Conservation (phyloP, 495 filamentous ascomycete species). For the Astrothelium subdiscretum region DNA sequence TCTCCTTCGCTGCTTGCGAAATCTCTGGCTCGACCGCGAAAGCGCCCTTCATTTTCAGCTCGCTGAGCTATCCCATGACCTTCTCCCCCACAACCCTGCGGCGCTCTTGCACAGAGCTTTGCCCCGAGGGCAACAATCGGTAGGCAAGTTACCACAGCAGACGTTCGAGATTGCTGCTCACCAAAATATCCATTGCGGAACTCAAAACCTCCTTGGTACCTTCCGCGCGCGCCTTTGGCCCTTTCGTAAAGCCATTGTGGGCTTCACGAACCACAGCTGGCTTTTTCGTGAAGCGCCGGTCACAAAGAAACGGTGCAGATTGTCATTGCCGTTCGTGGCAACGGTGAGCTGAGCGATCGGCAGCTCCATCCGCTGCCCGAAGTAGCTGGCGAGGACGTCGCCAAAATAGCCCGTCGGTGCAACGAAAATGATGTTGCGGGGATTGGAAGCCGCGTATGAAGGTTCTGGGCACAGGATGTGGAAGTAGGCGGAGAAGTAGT, state of each 20-base stretch:
- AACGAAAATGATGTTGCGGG: slow-evolving; percentile 58
- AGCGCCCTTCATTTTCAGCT: slow-evolving; percentile 67
- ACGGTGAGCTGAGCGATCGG: slow-evolving; percentile 73
- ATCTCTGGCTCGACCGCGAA: slow-evolving; percentile 63
- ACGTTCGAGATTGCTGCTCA: slow-evolving; percentile 90
- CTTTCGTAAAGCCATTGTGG: slow-evolving; percentile 43
- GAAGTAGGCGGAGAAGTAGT: slow-evolving; percentile 89
- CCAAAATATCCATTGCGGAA: slow-evolving; percentile 95
- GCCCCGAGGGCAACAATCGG: slow-evolving; percentile 35
- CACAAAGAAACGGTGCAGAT: slow-evolving; percentile 68
- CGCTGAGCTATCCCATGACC: slow-evolving; percentile 57
- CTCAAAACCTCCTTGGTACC: slow-evolving; percentile 77
- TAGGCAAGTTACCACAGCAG: slow-evolving; percentile 87
- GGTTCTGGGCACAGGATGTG: slow-evolving; percentile 43
- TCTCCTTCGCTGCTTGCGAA: slow-evolving; percentile 47
- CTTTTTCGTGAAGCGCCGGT: slow-evolving; percentile 68
- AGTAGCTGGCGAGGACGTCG: slow-evolving; percentile 88
- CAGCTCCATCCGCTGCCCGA: slow-evolving; percentile 82
- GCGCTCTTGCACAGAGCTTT: slow-evolving; percentile 15
- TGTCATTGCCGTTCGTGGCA: slow-evolving; percentile 90
- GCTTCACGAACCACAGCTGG: slow-evolving; percentile 41
- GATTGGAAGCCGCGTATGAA: slow-evolving; percentile 34
- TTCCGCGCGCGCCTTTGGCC: slow-evolving; percentile 51
- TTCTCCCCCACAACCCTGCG: slow-evolving; percentile 44
- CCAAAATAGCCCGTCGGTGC: slow-evolving; percentile 93